phyloP scores from a whole-genome alignment of 495 filamentous ascomycete genomes.

The Penicillium psychrofluorescens region DNA sequence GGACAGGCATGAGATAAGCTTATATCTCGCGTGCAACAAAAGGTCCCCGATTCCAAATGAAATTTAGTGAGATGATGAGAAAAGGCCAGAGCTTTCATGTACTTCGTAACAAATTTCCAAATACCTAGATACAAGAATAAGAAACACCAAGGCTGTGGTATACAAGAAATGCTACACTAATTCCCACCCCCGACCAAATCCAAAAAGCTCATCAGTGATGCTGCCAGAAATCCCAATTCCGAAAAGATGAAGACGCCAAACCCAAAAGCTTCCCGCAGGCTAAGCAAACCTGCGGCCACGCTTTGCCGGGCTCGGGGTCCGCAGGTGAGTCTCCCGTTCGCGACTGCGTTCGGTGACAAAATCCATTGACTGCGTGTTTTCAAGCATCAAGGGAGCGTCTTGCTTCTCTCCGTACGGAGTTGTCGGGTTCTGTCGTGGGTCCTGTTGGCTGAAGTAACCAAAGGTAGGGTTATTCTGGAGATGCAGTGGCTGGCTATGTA shows the following conservation, averaged over 20 bases:
- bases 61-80: too few relatives aligned
- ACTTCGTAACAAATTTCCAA: too few relatives aligned
- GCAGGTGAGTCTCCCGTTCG: slow-evolving; percentile 27
- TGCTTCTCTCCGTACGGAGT: slow-evolving; percentile 16
- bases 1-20: too few relatives aligned
- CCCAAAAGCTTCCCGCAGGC: background rate
- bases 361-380: slow-evolving; percentile 21
- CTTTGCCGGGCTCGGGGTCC: slow-evolving; percentile 35
- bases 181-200: background rate
- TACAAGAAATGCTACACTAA: background rate
- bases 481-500: slow-evolving; percentile 15
- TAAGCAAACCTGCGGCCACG: slow-evolving; percentile 21
- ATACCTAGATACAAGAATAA: slow-evolving; percentile 2
- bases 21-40: too few relatives aligned
- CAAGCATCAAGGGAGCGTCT: slow-evolving; percentile 28
- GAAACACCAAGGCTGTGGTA: slow-evolving; percentile 1
- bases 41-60: too few relatives aligned
- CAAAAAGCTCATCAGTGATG: background rate
- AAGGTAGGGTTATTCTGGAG: slow-evolving; percentile 19
- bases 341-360: slow-evolving; percentile 30
- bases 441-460: slow-evolving; percentile 19
- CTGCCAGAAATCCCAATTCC: slow-evolving; percentile 1
- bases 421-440: slow-evolving; percentile 4
- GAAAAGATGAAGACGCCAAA: slow-evolving; percentile 14
- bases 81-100: too few relatives aligned